phyloP scores from a whole-genome alignment of 805 yeast species.

The Ogataea dorogensis region DNA sequence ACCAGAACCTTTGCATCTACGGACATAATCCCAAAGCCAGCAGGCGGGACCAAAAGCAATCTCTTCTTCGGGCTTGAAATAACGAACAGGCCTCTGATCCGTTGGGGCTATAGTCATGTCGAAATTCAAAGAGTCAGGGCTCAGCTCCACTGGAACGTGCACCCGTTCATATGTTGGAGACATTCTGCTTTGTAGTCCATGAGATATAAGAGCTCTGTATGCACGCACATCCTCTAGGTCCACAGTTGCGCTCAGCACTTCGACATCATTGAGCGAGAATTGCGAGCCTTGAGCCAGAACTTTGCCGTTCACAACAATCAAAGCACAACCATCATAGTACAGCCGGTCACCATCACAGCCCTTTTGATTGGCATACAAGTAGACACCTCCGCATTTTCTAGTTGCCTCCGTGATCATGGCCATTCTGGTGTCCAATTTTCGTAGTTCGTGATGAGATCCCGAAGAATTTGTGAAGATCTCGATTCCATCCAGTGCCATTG shows the following conservation, averaged over 20 bases:
- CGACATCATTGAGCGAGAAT: slow-evolving; percentile 87
- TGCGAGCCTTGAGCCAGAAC: slow-evolving; percentile 93
- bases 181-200: slow-evolving; percentile 64
- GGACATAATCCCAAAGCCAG: slow-evolving; percentile 97
- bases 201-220: slow-evolving; percentile 70
- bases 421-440: slow-evolving; percentile 84
- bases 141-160: slow-evolving; percentile 61
- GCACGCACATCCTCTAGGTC: slow-evolving; percentile 89
- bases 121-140: slow-evolving; percentile 58
- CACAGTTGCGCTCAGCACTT: slow-evolving; percentile 92
- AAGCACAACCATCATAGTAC: slow-evolving; percentile 96
- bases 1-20: slow-evolving; percentile 89
- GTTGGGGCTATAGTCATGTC: slow-evolving; percentile 65
- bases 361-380: slow-evolving; percentile 88
- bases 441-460: slow-evolving; percentile 96
- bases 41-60: slow-evolving; percentile 98
- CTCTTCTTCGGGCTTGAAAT: slow-evolving; percentile 90
- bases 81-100: slow-evolving; percentile 45
- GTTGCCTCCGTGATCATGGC: slow-evolving; percentile 89
- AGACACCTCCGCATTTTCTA: slow-evolving; percentile 93
- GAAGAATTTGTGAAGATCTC: slow-evolving; percentile 94
- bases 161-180: slow-evolving; percentile 51
- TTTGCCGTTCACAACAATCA: slow-evolving; percentile 87
- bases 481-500: slow-evolving; percentile 93
- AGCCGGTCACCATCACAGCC: slow-evolving; percentile 98